A percentile compares a stretch with the other conserved stretches of the same genome.
These are phyloP conservation scores for Aspergillus sp. DNA, from an alignment of 2,329 filamentous ascomycete species.

Conservation along the genomic window DNA sequence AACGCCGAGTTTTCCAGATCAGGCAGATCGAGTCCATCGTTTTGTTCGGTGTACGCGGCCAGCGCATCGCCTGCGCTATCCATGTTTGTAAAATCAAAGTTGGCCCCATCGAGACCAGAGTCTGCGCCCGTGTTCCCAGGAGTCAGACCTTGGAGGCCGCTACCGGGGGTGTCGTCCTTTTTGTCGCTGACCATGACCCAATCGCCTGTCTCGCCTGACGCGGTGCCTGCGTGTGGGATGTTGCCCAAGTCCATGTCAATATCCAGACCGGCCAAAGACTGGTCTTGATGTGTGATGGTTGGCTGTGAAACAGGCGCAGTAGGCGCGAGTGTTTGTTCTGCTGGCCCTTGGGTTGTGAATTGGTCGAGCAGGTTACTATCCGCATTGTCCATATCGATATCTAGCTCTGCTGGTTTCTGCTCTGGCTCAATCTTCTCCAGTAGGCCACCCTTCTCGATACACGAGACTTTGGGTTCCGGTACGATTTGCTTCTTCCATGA, in stretches of 20 bases:
- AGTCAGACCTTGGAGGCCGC: slow-evolving; percentile 31
- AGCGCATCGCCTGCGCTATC: slow-evolving; percentile 75
- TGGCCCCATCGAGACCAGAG: slow-evolving; percentile 40
- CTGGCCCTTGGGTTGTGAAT: slow-evolving; percentile 58
- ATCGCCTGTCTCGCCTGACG: slow-evolving; percentile 61
- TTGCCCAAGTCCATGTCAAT: slow-evolving; percentile 61
- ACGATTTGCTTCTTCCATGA: slow-evolving; percentile 70
- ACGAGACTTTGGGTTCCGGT: slow-evolving; percentile 66
- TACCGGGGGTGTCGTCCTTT: slow-evolving; percentile 42
- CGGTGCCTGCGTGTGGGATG: slow-evolving; percentile 39
- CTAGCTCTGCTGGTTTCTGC: slow-evolving; percentile 30
- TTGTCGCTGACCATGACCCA: slow-evolving; percentile 77
- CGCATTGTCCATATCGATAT: slow-evolving; percentile 41
- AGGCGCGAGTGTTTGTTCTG: slow-evolving; percentile 18
- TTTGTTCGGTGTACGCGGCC: slow-evolving; percentile 66
- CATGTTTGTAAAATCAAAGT: slow-evolving; percentile 53
- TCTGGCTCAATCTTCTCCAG: slow-evolving; percentile 58
- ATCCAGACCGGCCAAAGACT: slow-evolving; percentile 33
- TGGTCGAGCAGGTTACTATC: slow-evolving; percentile 40
- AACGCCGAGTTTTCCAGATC: slow-evolving; percentile 81
- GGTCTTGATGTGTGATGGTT: slow-evolving; percentile 16
- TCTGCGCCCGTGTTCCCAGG: slow-evolving; percentile 33
- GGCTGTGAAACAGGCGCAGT: slow-evolving; percentile 13
- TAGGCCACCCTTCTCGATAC: slow-evolving; percentile 77
- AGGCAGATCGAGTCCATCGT: slow-evolving; percentile 57